Evolutionary conservation across 768 basidiomycete genomes (phyloP), one percentile per base, ranked within the genome.

Genomic region (Russula virescens): DNA sequence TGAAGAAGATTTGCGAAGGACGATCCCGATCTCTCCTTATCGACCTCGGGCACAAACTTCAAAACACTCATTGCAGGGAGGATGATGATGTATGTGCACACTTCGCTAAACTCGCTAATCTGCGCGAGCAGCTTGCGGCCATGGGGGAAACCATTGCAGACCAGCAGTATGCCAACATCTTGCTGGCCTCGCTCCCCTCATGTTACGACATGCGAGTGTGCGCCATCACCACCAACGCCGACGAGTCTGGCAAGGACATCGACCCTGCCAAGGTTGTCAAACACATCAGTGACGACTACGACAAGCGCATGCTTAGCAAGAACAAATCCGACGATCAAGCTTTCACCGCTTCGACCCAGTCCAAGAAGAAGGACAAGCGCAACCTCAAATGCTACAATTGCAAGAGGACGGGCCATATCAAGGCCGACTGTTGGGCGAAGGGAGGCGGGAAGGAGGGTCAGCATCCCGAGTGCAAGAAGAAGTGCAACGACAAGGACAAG

Each of bases 381-480:
- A 64, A n/a, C n/a, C n/a, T n/a, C n/a, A n/a, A n/a, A n/a, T n/a
- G n/a, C n/a, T n/a, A n/a, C n/a, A n/a, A n/a, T n/a, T n/a, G n/a
- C n/a, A n/a, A n/a, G n/a, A n/a, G n/a, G n/a, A n/a, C n/a, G n/a
- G n/a, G n/a, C n/a, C n/a, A n/a, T n/a, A n/a, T n/a, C n/a, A n/a
- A n/a, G n/a, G n/a, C n/a, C n/a, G n/a, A n/a, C n/a, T n/a, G n/a
- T n/a, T n/a, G n/a, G n/a, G n/a, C n/a, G n/a, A n/a, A n/a, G n/a
- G n/a, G n/a, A n/a, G n/a, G n/a, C 3, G 67, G 67, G 14, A 68
- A 66, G 43, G 66, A 70, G 25, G 69, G 69, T 11, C 61, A 69
- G 43, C 48, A 59, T 7, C 65, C 61, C 14, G 52, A 42, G 35
- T 14, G 49, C 28, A 50, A 19, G n/a, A 48, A 31, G 19, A 6